These are phyloP conservation scores for Xanthoceras sorbifolium DNA, from an alignment of 345 rosid genomes.

Conservation along the genomic window DNA sequence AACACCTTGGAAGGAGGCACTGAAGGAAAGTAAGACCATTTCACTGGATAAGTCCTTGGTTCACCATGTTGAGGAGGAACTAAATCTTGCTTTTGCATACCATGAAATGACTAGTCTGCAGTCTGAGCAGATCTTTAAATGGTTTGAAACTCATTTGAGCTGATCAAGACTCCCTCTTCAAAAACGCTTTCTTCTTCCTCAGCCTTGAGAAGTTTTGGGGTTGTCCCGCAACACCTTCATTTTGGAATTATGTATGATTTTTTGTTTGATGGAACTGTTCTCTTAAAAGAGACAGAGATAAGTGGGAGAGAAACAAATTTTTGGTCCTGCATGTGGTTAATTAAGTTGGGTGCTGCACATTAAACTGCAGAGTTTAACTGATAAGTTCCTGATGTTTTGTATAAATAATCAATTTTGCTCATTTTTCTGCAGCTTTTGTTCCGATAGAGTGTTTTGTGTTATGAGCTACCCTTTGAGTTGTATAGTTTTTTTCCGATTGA, in stretches of 20 bases:
- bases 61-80: slow-evolving; percentile 80
- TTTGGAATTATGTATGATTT: not conserved
- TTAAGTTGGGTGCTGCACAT: not conserved
- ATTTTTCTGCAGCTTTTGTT: too few species aligned
- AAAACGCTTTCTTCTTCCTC: too few species aligned
- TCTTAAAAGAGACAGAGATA: not conserved
- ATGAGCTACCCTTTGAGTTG: too few species aligned
- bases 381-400: not conserved
- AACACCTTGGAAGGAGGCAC: slow-evolving; percentile 64
- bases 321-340: not conserved
- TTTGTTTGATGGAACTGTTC: not conserved
- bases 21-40: slow-evolving; percentile 33
- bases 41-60: slow-evolving; percentile 50
- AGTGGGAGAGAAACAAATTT: not conserved
- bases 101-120: slow-evolving; percentile 96
- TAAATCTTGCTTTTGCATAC: slow-evolving; percentile 87
- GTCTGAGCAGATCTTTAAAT: slow-evolving; percentile 76
- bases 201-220: slow-evolving; percentile 1
- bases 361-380: not conserved
- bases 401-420: not conserved
- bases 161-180: slow-evolving; percentile 26
- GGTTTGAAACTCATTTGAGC: slow-evolving; percentile 85
- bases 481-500: too few species aligned
- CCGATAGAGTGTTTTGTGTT: too few species aligned
- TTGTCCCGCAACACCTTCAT: not conserved